Base-by-base conservation (phyloP, 345 rosid genomes). In the Isatis tinctoria region DNA sequence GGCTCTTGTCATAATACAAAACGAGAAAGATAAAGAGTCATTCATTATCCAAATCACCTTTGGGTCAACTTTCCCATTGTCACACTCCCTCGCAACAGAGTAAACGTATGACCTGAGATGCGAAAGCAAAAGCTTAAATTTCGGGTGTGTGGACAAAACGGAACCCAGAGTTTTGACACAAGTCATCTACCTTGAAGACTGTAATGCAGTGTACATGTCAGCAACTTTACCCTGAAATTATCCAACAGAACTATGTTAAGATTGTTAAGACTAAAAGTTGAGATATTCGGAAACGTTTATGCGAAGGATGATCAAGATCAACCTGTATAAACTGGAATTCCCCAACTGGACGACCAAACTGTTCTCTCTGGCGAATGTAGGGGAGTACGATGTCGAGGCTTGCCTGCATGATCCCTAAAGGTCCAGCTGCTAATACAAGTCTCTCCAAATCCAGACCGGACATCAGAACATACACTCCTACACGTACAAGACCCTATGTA, bases 271-370 rank as follows among this genome's bases (percentile, higher is more conserved):
- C 14, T 26, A 16, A 18, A 28, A 67, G 17, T 32, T 41, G 37
- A 57, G 64, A 60, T 59, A 11, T 52, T 26, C 6, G 4, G 40
- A 33, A 67, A 49, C 12, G 49, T 14, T 60, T 26, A 43, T 37
- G 75, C 30, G 27, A 69, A 35, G 41, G 59, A 68, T 48, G 39
- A 67, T 56, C 17, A 56, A 77, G 57, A 41, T 28, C 56, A 76
- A 90, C 98, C 95, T 91, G 98, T 74, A 94, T 88, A 80, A 94
- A 91, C 81, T 91, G 95, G 79, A 90, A 91, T 73, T 88, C 96
- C 51, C 96, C 96, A 47, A 94, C 78, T 59, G 96, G 96, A 64
- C 83, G 95, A 61, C 98, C 97, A 82, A 91, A 94, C 72, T 94
- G 98, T 77, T 83, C 87, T 73, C 97, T 78, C 73, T 94, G 92